A percentile compares a stretch with the other conserved stretches of the same genome.
phyloP scores from a whole-genome alignment of 2,329 filamentous ascomycete species.

The Penicillium sp. region DNA sequence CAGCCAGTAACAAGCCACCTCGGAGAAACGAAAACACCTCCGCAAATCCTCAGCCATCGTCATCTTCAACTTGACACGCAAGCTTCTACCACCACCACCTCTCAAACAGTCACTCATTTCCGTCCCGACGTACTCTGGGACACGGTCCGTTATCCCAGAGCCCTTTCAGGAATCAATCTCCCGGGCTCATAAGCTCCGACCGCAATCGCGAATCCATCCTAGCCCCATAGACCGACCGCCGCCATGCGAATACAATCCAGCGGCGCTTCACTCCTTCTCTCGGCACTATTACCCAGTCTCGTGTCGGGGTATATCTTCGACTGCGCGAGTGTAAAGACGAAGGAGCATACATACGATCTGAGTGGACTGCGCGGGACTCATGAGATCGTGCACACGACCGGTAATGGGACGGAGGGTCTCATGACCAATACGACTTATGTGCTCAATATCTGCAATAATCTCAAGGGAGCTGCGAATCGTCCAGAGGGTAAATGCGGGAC shows the following conservation, averaged over 20 bases:
- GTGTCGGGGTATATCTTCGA: slow-evolving; percentile 36
- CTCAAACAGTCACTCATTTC: slow-evolving; percentile 1
- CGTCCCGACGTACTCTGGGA: not conserved
- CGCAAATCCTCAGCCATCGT: slow-evolving; percentile 17
- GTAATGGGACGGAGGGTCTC: slow-evolving; percentile 25
- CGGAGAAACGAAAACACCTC: slow-evolving; percentile 32
- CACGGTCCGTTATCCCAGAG: not conserved
- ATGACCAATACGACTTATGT: slow-evolving; percentile 39
- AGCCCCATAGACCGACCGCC: not conserved
- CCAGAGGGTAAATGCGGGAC: slow-evolving; percentile 31
- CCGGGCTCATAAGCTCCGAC: not conserved
- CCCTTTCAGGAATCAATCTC: not conserved
- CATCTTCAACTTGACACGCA: slow-evolving; percentile 7
- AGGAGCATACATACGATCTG: slow-evolving; percentile 41
- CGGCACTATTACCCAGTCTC: slow-evolving; percentile 29
- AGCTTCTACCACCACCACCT: not conserved
- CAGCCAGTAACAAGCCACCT: slow-evolving; percentile 11
- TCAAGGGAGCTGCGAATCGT: slow-evolving; percentile 28
- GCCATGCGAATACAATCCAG: slow-evolving; percentile 36
- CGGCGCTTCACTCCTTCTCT: slow-evolving; percentile 25
- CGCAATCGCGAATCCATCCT: not conserved
- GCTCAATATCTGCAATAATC: slow-evolving; percentile 35
- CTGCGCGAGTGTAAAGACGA: slow-evolving; percentile 37
- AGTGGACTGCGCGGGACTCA: slow-evolving; percentile 41
- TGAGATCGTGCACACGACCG: slow-evolving; percentile 28